phyloP scores from a whole-genome alignment of 495 filamentous ascomycete genomes.

The Neurospora cerealis region DNA sequence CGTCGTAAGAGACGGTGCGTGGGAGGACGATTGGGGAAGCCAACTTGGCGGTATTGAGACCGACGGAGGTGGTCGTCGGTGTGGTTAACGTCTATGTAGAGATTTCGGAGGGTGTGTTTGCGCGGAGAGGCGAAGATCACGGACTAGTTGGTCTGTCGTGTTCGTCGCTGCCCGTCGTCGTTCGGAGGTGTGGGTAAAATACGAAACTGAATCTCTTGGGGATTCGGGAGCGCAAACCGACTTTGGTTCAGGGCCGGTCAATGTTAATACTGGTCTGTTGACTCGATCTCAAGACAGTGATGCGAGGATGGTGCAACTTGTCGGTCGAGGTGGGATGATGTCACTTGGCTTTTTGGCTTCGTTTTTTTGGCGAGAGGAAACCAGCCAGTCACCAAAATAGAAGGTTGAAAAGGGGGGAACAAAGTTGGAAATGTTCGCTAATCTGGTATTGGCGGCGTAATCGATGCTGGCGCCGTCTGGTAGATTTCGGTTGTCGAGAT shows the following conservation, averaged over 20 bases:
- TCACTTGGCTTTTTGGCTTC: neutral
- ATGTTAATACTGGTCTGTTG: neutral
- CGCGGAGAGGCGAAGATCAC: neutral
- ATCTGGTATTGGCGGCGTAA: neutral
- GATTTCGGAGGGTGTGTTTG: neutral
- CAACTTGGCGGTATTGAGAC: conserved; percentile 68
- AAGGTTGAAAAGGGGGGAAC: neutral
- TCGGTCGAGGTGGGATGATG: neutral
- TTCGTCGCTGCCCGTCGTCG: neutral
- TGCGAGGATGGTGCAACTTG: conserved; percentile 10
- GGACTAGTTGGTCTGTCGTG: neutral
- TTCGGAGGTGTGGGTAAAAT: neutral
- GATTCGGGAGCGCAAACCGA: neutral
- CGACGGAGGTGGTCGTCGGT: conserved; percentile 4
- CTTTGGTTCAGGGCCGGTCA: neutral
- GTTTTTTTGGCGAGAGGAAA: neutral
- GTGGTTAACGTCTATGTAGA: conserved; percentile 3
- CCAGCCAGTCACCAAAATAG: neutral
- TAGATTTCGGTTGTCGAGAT: neutral
- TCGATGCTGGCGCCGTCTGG: neutral
- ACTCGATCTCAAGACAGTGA: neutral
- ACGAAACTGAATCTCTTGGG: neutral
- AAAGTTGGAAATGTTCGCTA: neutral
- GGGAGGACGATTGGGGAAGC: conserved; percentile 67
- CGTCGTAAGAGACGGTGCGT: conserved; percentile 72